phyloP scores from a whole-genome alignment of 2,329 filamentous ascomycete species.

The Fusarium stilboides region DNA sequence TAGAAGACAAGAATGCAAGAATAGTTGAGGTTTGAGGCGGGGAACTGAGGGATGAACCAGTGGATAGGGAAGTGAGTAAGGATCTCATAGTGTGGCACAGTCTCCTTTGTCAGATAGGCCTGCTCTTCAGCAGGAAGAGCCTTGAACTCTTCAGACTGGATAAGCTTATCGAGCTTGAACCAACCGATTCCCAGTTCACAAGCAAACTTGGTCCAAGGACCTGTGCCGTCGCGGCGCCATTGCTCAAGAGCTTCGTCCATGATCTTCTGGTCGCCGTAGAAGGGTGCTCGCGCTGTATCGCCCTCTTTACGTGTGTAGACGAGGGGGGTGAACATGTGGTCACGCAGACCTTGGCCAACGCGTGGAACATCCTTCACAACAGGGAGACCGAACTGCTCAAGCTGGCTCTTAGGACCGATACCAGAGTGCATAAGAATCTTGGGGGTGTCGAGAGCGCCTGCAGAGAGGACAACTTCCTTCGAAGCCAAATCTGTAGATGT shows the following conservation, averaged over 20 bases:
- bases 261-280: slow-evolving; percentile 60
- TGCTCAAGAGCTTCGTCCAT: slow-evolving; percentile 63
- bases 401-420: slow-evolving; percentile 36
- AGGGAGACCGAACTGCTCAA: slow-evolving; percentile 29
- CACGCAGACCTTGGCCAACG: slow-evolving; percentile 59
- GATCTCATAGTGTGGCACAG: slow-evolving; percentile 72
- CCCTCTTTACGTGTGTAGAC: slow-evolving; percentile 58
- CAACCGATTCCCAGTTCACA: slow-evolving; percentile 60
- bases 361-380: slow-evolving; percentile 52
- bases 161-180: slow-evolving; percentile 61
- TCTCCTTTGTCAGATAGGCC: slow-evolving; percentile 62
- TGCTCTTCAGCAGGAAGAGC: slow-evolving; percentile 62
- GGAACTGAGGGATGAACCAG: slow-evolving; percentile 58
- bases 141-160: slow-evolving; percentile 63
- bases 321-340: slow-evolving; percentile 58
- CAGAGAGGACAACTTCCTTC: slow-evolving; percentile 62
- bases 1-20: slow-evolving; percentile 62
- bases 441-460: slow-evolving; percentile 60
- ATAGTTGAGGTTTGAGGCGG: slow-evolving; percentile 58
- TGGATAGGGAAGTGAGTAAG: slow-evolving; percentile 63
- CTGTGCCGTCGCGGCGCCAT: slow-evolving; percentile 62
- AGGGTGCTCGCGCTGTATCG: slow-evolving; percentile 60
- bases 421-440: slow-evolving; percentile 59
- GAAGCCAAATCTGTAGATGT: slow-evolving; percentile 49
- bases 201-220: slow-evolving; percentile 58